These are phyloP conservation scores for Margaritispora aquatica DNA, from an alignment of 495 filamentous ascomycete species.

Conservation along the genomic window DNA sequence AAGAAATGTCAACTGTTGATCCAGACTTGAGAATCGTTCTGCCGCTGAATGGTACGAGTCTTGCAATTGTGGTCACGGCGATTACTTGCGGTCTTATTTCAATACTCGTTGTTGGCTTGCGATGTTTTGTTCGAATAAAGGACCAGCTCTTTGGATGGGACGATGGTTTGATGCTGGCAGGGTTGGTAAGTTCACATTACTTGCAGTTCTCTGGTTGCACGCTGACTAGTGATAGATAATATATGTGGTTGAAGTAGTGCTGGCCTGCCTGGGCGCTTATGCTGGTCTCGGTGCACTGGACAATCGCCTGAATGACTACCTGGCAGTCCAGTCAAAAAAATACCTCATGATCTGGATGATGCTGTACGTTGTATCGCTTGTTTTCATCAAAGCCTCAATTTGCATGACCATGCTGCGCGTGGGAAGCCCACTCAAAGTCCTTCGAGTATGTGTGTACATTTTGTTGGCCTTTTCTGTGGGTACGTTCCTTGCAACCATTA, in stretches of 20 bases:
- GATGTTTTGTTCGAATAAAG: neutral
- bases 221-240: neutral
- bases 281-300: neutral
- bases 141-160: neutral
- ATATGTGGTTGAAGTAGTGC: neutral
- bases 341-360: constrained; percentile 1
- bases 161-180: neutral
- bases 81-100: neutral
- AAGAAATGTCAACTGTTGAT: constrained; percentile 1
- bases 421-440: neutral
- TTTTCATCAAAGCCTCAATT: neutral
- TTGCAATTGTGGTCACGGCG: neutral
- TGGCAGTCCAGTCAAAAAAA: neutral
- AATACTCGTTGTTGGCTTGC: neutral
- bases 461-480: neutral
- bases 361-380: neutral
- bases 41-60: neutral
- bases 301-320: neutral
- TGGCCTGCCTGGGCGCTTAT: neutral
- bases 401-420: neutral
- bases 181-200: neutral
- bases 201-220: neutral
- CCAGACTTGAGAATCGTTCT: neutral
- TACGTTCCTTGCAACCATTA: neutral
- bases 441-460: neutral